Base-by-base conservation (phyloP, 1,284 basidiomycete genomes). In the Ceratobasidium sp. region DNA sequence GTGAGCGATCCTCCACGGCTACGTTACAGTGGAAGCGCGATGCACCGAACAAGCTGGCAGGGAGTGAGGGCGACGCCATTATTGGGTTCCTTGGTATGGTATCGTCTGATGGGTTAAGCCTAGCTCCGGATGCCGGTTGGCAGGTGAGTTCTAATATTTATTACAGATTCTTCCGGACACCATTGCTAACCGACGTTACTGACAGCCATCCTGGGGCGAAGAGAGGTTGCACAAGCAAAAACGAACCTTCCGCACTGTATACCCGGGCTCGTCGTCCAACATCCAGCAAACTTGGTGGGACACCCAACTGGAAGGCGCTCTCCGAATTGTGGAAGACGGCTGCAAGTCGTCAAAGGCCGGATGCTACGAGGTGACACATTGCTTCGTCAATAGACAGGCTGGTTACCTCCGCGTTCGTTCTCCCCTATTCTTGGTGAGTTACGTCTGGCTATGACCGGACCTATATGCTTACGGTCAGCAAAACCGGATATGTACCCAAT, bases 161-260 rank as follows among this genome's bases (percentile, higher is more conserved):
- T 19, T 29, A 27, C 2, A 11, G 27, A 56, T 56, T 8, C n/a
- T n/a, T 53, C n/a, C 11, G 11, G 34, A 34, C 34, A 34, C 8
- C 2, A 34, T 8, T 34, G 34, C 34, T 34, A 2, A 8, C 34
- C 8, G 34, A 34, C 34, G 8, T 34, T 2, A 34, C 11, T 16
- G 13, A 56, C 14, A 56, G 54, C 24, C 54, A 16, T 16, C 22
- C 8, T 56, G 54, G 54, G 54, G 54, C 54, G 54, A 56, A 29
- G 54, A 24, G 27, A 59, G 39, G 27, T 39, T 59, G 11, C 14
- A 31, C 34, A 59, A 59, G 34, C 34, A 39, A 16, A 59, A 59
- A 31, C 31, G 58, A 16, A 39, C 22, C 6, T 39, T 59, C 27
- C 58, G 58, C 14, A 39, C 39, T 8, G 39, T 37, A 4, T n/a